Percentiles rank a stretch among this genome's conserved stretches.
Conservation (phyloP, 1,284 basidiomycete species). For the Phaffia rhodozyma region DNA sequence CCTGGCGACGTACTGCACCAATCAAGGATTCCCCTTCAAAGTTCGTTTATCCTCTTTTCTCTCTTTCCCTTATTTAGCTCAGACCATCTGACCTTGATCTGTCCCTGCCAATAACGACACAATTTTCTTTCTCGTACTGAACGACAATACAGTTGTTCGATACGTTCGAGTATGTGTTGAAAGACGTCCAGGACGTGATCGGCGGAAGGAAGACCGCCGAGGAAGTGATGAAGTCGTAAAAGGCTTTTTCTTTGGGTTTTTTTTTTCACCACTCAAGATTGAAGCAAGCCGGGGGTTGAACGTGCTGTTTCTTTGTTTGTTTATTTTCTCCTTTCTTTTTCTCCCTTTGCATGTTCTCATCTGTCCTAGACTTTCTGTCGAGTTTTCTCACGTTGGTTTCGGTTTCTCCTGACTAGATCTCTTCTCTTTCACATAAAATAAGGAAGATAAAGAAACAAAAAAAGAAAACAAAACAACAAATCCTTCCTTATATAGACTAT, state of each 20-base stretch:
- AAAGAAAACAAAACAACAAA: too few species aligned
- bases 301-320: too few species aligned
- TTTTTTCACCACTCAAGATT: not conserved
- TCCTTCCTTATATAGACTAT: too few species aligned
- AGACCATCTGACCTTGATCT: not conserved
- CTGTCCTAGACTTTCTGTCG: too few species aligned
- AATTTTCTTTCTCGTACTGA: conserved; percentile 32
- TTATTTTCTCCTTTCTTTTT: too few species aligned
- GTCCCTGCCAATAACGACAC: conserved; percentile 22
- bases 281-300: too few species aligned
- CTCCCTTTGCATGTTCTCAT: too few species aligned
- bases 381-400: too few species aligned
- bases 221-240: conserved; percentile 27
- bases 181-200: conserved; percentile 51
- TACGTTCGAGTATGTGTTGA: conserved; percentile 29
- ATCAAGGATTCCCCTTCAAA: conserved; percentile 26
- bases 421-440: too few species aligned
- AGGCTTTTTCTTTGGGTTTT: not conserved
- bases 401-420: too few species aligned
- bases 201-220: conserved; percentile 37
- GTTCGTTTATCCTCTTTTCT: not conserved
- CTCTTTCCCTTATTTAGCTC: not conserved
- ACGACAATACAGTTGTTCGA: conserved; percentile 46
- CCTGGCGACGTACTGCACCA: conserved; percentile 60
- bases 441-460: too few species aligned